Conservation (phyloP, 2,329 filamentous ascomycete species). For the Endothia cerciana region DNA sequence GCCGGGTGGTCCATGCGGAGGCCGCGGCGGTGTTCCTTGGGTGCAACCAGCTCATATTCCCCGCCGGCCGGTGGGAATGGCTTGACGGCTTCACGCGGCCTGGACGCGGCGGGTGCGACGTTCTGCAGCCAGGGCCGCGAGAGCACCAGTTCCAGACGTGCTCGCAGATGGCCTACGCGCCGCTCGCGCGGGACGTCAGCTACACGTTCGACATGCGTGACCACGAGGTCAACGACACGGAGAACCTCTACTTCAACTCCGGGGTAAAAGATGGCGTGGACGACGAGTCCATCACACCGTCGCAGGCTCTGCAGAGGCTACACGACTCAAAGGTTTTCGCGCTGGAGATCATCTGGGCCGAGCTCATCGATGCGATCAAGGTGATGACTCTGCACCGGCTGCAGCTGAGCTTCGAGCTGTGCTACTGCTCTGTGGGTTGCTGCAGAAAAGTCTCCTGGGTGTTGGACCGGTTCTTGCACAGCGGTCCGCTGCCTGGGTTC, state of each 20-base stretch:
- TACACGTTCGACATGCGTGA: constrained; percentile 27
- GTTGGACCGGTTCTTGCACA: constrained; percentile 2
- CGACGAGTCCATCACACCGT: neutral
- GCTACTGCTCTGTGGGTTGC: constrained; percentile 21
- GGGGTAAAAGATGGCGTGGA: neutral
- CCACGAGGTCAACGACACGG: neutral
- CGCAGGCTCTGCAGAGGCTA: constrained; percentile 5
- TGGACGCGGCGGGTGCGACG: too few relatives aligned
- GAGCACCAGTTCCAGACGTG: neutral
- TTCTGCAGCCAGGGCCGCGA: too few relatives aligned
- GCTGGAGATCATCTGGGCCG: constrained; percentile 15
- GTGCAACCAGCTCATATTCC: constrained; percentile 20
- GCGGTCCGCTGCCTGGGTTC: constrained; percentile 6
- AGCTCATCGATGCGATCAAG: constrained; percentile 20
- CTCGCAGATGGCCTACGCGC: neutral
- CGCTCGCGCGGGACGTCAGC: constrained; percentile 21
- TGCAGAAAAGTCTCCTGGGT: constrained; percentile 24
- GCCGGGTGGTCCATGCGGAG: constrained; percentile 11
- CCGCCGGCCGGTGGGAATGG: neutral
- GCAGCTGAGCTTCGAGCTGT: constrained; percentile 17
- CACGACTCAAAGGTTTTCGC: constrained; percentile 2
- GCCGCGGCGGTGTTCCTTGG: constrained; percentile 15
- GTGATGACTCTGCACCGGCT: constrained; percentile 21
- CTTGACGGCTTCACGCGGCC: neutral
- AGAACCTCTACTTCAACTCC: neutral